Evolutionary conservation across 441 rosid species (phyloP).

Genomic region (Erodium texanum): DNA sequence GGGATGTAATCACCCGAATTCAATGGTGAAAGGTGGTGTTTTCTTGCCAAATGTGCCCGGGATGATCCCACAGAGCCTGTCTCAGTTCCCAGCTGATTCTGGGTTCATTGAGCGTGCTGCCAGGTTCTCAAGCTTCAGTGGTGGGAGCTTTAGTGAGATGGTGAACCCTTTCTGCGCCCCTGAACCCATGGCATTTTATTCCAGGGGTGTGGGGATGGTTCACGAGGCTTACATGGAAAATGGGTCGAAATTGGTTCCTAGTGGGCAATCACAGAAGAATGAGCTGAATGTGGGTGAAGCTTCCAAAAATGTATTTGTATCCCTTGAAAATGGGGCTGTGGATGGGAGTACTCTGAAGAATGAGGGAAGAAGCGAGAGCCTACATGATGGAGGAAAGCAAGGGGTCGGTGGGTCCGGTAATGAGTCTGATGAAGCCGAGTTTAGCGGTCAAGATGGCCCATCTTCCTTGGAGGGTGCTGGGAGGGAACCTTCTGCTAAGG

Average conservation of each 20-base stretch:
- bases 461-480: conserved; percentile 37
- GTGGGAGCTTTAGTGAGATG: conserved; percentile 68
- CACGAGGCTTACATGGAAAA: conserved; percentile 29
- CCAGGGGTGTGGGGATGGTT: conserved; percentile 38
- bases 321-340: conserved; percentile 29
- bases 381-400: conserved; percentile 49
- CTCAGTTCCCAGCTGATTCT: conserved; percentile 84
- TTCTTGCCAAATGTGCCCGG: conserved; percentile 49
- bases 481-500: conserved; percentile 46
- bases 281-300: conserved; percentile 38
- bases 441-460: conserved; percentile 47
- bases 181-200: conserved; percentile 48
- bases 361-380: conserved; percentile 37
- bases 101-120: conserved; percentile 96
- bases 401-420: conserved; percentile 58
- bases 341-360: conserved; percentile 40
- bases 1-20: conserved; percentile 59
- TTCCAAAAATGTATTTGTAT: conserved; percentile 41
- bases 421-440: conserved; percentile 78
- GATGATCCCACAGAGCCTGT: conserved; percentile 54
- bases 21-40: conserved; percentile 52
- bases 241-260: conserved; percentile 34
- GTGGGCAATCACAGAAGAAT: conserved; percentile 41
- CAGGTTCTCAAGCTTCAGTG: conserved; percentile 69
- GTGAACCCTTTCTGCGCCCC: conserved; percentile 51